Evolutionary conservation across 495 filamentous ascomycete genomes (phyloP), one percentile per base, ranked within the genome.

Genomic region (Geopyxis carbonaria): DNA sequence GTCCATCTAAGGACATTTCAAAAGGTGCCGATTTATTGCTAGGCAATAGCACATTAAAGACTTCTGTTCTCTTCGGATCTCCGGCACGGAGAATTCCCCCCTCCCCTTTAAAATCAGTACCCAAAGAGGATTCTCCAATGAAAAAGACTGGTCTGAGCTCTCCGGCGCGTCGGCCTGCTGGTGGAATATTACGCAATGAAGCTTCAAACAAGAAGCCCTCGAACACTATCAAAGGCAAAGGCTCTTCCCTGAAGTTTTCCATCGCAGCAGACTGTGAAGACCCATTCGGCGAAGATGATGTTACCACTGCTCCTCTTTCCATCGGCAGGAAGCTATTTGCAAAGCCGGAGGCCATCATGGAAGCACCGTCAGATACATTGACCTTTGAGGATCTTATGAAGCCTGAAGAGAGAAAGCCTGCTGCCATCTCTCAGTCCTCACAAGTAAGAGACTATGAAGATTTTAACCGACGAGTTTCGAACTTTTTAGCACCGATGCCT

Each of bases 31-130:
- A 39, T 11, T 25, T 39, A 16, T 29, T 39, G 24, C 7, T 39
- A 6, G 22, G 23, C 13, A 29, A 29, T 11, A 5, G 7, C 5
- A 18, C 36, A 1, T 11, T 15, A 16, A 37, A 24, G 34, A 18
- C 21, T 10, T 38, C 40, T 34, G 43, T 44, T 9, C 29, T 53
- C 16, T 36, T 52, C 23, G 34, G 44, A 4, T 48, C 50, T n/a
- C 50, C 50, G 0, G 50, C 50, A 19, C 47, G 45, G 23, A 48
- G 50, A 35, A 41, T 42, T 5, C 38, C 32, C 5, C 4, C 13
- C 13, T 53, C 45, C n/a, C 44, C 48, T 13, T 42, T 40, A 29
- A 47, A 47, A 20, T 37, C 38, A 3, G 34, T 29, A 31, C 28
- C 32, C 8, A 18, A 30, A 29, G 21, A 28, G 24, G 13, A 28